Evolutionary conservation across 2,329 filamentous ascomycete genomes (phyloP).

Genomic region (Paradendryphiella salina): DNA sequence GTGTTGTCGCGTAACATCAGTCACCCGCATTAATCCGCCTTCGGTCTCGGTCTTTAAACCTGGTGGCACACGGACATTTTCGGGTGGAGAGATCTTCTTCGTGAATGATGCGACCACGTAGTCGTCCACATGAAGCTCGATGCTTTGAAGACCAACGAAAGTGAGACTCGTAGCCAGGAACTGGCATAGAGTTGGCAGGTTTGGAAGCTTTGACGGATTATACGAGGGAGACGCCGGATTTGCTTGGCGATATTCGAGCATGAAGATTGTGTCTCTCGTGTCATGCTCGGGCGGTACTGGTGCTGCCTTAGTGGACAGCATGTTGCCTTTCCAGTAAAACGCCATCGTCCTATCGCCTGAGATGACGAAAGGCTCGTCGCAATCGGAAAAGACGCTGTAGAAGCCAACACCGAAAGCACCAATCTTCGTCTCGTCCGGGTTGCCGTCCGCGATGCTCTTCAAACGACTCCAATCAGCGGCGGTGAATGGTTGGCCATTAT

Average conservation of each 20-base stretch:
- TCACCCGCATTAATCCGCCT: constrained; percentile 85
- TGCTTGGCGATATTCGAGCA: constrained; percentile 88
- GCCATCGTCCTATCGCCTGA: constrained; percentile 93
- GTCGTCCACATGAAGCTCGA: constrained; percentile 90
- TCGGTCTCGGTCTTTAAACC: constrained; percentile 81
- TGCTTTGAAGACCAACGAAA: constrained; percentile 84
- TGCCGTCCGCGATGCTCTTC: constrained; percentile 98
- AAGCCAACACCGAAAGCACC: constrained; percentile 98
- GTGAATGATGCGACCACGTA: constrained; percentile 75
- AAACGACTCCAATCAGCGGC: constrained; percentile 90
- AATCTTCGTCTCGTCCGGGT: constrained; percentile 98
- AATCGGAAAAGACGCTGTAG: constrained; percentile 98
- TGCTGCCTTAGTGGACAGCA: constrained; percentile 86
- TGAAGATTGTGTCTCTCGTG: constrained; percentile 80
- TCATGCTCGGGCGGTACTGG: constrained; percentile 69
- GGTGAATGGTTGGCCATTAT: constrained; percentile 86
- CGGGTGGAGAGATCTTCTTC: constrained; percentile 83
- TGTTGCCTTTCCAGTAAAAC: constrained; percentile 99
- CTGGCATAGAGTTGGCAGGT: constrained; percentile 81
- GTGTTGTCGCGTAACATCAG: constrained; percentile 78
- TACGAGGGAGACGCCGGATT: constrained; percentile 54
- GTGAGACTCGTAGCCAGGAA: constrained; percentile 94
- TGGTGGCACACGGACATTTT: constrained; percentile 71
- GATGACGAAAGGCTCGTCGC: constrained; percentile 94
- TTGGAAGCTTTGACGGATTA: constrained; percentile 73